phyloP scores from a whole-genome alignment of 352 stramenopile genomes.

The Pseudoperonospora humuli region DNA sequence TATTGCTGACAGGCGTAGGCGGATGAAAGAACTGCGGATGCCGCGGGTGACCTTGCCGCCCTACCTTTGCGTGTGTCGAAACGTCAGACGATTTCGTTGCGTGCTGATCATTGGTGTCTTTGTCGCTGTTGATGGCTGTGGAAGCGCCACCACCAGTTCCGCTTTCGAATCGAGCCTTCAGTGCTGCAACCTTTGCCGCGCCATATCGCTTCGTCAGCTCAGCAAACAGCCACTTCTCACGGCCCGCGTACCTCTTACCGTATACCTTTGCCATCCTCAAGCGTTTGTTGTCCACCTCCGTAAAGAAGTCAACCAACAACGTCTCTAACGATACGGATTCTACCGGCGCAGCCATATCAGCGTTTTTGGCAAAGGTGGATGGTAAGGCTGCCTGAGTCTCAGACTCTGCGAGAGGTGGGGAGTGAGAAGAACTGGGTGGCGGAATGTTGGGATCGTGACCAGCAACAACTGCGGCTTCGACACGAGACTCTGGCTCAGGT shows the following conservation, averaged over 20 bases:
- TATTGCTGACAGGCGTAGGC: conserved; percentile 8
- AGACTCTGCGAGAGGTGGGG: neutral
- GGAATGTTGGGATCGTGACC: neutral
- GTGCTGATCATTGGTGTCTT: conserved; percentile 1
- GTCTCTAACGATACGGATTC: conserved; percentile 36
- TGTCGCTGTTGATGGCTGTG: neutral
- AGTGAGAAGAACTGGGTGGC: neutral
- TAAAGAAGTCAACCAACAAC: conserved; percentile 60
- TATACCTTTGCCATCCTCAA: conserved; percentile 62
- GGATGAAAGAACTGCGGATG: conserved; percentile 30
- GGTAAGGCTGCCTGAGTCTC: neutral
- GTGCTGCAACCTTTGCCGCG: conserved; percentile 28
- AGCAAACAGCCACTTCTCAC: conserved; percentile 57
- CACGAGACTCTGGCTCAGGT: neutral
- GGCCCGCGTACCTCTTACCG: conserved; percentile 51
- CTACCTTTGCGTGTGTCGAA: conserved; percentile 9
- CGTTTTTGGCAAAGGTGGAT: conserved; percentile 1
- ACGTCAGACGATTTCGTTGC: conserved; percentile 2
- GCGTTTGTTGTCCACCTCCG: conserved; percentile 45
- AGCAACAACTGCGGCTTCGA: neutral
- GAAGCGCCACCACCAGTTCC: conserved; percentile 1
- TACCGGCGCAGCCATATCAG: neutral
- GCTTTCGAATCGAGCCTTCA: conserved; percentile 28
- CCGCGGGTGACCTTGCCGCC: conserved; percentile 17
- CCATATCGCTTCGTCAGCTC: conserved; percentile 64